Evolutionary conservation across 169 alveolate species (phyloP), one percentile per base, ranked within the genome.

Genomic region (Eimeria necatrix): DNA sequence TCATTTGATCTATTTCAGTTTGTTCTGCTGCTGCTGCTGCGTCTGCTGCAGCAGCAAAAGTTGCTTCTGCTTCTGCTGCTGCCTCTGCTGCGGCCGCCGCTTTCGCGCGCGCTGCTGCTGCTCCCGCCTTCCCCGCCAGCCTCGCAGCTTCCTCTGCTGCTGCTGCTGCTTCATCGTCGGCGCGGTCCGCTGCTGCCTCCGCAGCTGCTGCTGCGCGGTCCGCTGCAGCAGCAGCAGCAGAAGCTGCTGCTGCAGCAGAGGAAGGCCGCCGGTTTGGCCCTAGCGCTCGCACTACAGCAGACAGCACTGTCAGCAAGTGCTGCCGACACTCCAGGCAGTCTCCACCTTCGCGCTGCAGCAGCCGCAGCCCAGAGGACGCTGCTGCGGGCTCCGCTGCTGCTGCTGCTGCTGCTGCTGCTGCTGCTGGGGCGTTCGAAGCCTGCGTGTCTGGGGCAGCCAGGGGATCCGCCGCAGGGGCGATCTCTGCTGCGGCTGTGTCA

Each of bases 231-330:
- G 73, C 71, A 51, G 68, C 73, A 8, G 4, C 71, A 1, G 22
- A 61, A 48, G 88, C 88, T n/a, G 68, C 70, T 9, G 88, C 41
- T 7, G 90, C 90, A 52, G 73, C 90, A 49, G 90, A 56, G 52
- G 90, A 80, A 24, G 90, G 90, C 9, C 90, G 71, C 71, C 90
- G 59, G 52, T 52, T n/a, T 14, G 90, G 90, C 5, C 90, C 73
- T 32, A 80, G 14, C 5, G 90, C 90, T 14, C 73, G 3, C 48
- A 80, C 90, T 0, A 52, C 64, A 49, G 71, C 90, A 53, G 73
- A 32, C n/a, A 80, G 32, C 26, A 80, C 71, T 2, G 90, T 51
- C 71, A 80, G 90, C 90, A 80, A 8, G 61, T 80, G 90, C 73
- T 80, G 90, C 22, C 73, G 4, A 52, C 90, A 80, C 52, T 80